These are phyloP conservation scores for Nadsonia starkeyi-henricii DNA, from an alignment of 1,139 yeast genomes.

Conservation along the genomic window DNA sequence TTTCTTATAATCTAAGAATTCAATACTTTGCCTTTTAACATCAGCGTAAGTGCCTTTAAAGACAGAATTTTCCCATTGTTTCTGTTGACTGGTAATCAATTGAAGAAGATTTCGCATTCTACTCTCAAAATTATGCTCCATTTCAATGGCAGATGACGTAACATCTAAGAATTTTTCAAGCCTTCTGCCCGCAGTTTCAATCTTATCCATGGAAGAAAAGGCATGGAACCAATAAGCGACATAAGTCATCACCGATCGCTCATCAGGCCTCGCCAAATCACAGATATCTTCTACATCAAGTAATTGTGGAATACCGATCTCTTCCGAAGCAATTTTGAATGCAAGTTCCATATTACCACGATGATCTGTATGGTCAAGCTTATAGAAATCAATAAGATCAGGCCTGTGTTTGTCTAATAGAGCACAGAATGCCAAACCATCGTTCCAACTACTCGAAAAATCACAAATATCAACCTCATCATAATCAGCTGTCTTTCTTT, in stretches of 20 bases:
- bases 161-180: constrained; percentile 27
- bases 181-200: constrained; percentile 29
- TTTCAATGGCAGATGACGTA: constrained; percentile 22
- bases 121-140: constrained; percentile 26
- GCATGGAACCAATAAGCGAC: constrained; percentile 54
- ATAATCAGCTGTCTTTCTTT: constrained; percentile 29
- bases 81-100: constrained; percentile 15
- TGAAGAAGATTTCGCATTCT: constrained; percentile 20
- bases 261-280: constrained; percentile 41
- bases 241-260: constrained; percentile 49
- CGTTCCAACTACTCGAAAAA: constrained; percentile 32
- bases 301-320: constrained; percentile 40
- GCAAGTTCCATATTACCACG: constrained; percentile 26
- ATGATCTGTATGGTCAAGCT: constrained; percentile 21
- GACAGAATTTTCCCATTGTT: constrained; percentile 16
- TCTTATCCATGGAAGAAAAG: constrained; percentile 29
- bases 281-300: constrained; percentile 49
- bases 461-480: constrained; percentile 27
- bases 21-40: constrained; percentile 20
- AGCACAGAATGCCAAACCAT: constrained; percentile 36
- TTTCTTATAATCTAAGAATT: constrained; percentile 21
- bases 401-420: constrained; percentile 32
- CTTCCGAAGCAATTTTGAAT: constrained; percentile 27
- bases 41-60: constrained; percentile 22
- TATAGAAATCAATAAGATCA: constrained; percentile 28